Evolutionary conservation across 2,329 filamentous ascomycete genomes (phyloP).

Genomic region (Apiospora phragmitis): DNA sequence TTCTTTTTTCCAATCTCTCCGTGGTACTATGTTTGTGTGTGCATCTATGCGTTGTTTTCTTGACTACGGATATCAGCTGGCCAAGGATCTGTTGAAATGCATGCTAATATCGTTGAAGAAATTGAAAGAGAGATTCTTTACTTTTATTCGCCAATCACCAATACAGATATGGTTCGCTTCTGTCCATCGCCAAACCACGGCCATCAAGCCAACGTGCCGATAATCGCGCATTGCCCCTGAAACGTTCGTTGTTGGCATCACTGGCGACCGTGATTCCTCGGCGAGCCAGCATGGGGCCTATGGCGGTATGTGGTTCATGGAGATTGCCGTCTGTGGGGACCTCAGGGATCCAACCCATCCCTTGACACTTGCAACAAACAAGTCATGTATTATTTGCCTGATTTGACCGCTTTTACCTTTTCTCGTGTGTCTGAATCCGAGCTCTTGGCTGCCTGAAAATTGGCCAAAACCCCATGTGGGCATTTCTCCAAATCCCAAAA

Average conservation of each 20-base stretch:
- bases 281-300: neutral
- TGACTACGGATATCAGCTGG: neutral
- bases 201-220: neutral
- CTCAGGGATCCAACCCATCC: neutral
- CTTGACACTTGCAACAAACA: neutral
- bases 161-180: neutral
- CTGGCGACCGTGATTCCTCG: neutral
- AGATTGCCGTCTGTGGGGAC: neutral
- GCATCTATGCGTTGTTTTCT: neutral
- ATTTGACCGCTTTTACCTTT: constrained; percentile 6
- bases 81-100: neutral
- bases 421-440: neutral
- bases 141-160: neutral
- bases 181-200: neutral
- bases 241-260: neutral
- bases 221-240: neutral
- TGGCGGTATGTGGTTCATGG: neutral
- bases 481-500: constrained; percentile 3
- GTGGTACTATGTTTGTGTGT: neutral
- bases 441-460: neutral
- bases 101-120: neutral
- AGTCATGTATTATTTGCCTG: constrained; percentile 7
- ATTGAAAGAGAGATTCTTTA: neutral
- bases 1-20: neutral
- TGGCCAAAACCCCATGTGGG: neutral